These are phyloP conservation scores for Alternaria postmessia DNA, from an alignment of 2,329 filamentous ascomycete species.

Conservation along the genomic window DNA sequence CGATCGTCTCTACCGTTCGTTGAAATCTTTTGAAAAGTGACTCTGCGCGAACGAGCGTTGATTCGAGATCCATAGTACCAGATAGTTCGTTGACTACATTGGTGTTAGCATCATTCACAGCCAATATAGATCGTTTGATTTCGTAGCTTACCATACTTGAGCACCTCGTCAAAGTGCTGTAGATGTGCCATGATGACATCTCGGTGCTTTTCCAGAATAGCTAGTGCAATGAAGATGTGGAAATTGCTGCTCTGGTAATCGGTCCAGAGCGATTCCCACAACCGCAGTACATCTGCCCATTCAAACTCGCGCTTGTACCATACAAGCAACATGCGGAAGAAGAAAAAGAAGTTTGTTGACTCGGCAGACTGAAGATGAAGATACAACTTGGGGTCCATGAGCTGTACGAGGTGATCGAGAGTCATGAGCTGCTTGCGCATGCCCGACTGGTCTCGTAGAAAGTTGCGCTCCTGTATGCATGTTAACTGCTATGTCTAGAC, in stretches of 20 bases:
- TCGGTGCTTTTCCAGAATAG: constrained; percentile 94
- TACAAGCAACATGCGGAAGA: constrained; percentile 98
- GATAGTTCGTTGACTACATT: constrained; percentile 88
- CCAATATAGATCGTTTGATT: neutral
- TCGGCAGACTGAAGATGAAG: constrained; percentile 88
- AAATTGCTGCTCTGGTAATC: constrained; percentile 89
- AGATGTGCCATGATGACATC: constrained; percentile 96
- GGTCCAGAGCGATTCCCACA: constrained; percentile 96
- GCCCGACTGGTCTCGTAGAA: constrained; percentile 91
- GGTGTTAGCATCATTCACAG: constrained; percentile 14
- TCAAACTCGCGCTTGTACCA: constrained; percentile 99
- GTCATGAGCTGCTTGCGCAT: constrained; percentile 93
- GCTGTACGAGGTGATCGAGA: constrained; percentile 91
- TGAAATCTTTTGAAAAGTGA: constrained; percentile 88
- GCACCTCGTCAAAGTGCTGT: constrained; percentile 92
- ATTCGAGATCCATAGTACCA: constrained; percentile 87
- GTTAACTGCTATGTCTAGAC: constrained; percentile 13
- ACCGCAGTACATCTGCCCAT: constrained; percentile 82
- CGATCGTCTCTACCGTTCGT: constrained; percentile 85
- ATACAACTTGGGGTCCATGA: constrained; percentile 96
- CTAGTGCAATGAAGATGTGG: constrained; percentile 91
- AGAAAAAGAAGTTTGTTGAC: constrained; percentile 99
- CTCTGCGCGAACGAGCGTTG: constrained; percentile 87
- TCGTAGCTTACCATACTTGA: constrained; percentile 82
- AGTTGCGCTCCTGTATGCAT: constrained; percentile 77